These are phyloP conservation scores for Fraxinus floribunda DNA, from an alignment of 305 asterid species.

Conservation along the genomic window DNA sequence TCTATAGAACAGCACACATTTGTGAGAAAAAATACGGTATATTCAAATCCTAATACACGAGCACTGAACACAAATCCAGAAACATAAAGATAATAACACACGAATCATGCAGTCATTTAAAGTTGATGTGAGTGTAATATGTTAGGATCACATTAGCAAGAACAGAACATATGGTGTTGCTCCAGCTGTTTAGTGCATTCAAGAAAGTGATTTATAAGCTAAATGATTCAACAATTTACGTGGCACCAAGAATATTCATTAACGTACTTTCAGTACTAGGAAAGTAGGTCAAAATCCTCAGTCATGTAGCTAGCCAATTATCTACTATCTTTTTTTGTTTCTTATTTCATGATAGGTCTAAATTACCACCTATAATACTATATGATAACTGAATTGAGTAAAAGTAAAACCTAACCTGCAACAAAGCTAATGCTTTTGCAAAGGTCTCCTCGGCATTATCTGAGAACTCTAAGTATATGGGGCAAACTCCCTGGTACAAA, in stretches of 20 bases:
- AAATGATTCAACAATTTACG: neutral
- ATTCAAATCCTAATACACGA: neutral
- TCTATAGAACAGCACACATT: conserved; percentile 29
- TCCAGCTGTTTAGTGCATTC: neutral
- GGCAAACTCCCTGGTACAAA: conserved; percentile 88
- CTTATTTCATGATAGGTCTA: neutral
- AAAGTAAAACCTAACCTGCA: conserved; percentile 48
- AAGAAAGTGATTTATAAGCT: neutral
- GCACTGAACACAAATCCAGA: neutral
- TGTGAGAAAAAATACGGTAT: neutral
- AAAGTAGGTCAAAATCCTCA: neutral
- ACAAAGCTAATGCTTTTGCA: conserved; percentile 57
- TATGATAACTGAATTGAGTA: neutral
- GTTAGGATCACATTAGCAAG: neutral
- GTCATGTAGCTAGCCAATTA: neutral
- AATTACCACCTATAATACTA: neutral
- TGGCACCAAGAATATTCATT: neutral
- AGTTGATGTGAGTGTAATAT: neutral
- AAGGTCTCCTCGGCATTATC: conserved; percentile 84
- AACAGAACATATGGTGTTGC: neutral
- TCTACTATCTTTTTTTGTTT: conserved; percentile 5
- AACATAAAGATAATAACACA: neutral
- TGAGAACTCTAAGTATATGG: conserved; percentile 80
- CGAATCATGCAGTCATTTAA: neutral
- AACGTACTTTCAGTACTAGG: neutral